These are phyloP conservation scores for Citrullus amarus DNA, from an alignment of 306 rosid genomes.

Conservation along the genomic window DNA sequence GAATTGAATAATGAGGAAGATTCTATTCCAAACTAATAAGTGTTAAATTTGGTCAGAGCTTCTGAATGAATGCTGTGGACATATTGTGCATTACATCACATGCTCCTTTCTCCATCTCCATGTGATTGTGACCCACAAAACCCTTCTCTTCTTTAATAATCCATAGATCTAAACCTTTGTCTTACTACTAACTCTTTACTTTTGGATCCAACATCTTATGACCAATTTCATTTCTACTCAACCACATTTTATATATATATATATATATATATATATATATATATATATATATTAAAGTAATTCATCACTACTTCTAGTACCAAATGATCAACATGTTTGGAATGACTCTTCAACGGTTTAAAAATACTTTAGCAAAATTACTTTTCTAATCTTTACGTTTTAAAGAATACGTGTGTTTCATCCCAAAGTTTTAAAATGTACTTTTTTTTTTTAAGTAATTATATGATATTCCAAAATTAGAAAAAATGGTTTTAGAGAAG, in stretches of 20 bases:
- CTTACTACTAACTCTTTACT: conserved; percentile 17
- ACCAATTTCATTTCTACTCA: neutral
- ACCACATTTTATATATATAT: neutral
- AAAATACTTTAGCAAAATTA: too few relatives aligned
- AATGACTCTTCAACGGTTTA: too few relatives aligned
- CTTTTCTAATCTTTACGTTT: too few relatives aligned
- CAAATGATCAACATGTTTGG: too few relatives aligned
- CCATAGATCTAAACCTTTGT: conserved; percentile 24
- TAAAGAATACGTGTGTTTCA: too few relatives aligned
- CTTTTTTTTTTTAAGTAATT: too few relatives aligned
- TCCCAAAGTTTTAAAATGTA: too few relatives aligned
- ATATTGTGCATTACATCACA: conserved; percentile 28
- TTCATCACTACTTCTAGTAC: neutral
- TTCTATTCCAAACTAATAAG: conserved; percentile 17
- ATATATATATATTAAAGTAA: neutral
- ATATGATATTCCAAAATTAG: too few relatives aligned
- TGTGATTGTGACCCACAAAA: conserved; percentile 35
- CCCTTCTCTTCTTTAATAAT: neutral
- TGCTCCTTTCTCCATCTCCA: conserved; percentile 39
- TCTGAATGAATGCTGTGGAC: conserved; percentile 19
- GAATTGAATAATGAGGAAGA: conserved; percentile 12
- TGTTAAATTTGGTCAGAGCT: conserved; percentile 23
- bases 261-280: neutral
- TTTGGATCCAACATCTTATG: neutral
- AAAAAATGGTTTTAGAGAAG: too few relatives aligned